Percentiles rank a stretch among this genome's conserved stretches.
Conservation (phyloP, 2,329 filamentous ascomycete species). For the Cercospora janseana region DNA sequence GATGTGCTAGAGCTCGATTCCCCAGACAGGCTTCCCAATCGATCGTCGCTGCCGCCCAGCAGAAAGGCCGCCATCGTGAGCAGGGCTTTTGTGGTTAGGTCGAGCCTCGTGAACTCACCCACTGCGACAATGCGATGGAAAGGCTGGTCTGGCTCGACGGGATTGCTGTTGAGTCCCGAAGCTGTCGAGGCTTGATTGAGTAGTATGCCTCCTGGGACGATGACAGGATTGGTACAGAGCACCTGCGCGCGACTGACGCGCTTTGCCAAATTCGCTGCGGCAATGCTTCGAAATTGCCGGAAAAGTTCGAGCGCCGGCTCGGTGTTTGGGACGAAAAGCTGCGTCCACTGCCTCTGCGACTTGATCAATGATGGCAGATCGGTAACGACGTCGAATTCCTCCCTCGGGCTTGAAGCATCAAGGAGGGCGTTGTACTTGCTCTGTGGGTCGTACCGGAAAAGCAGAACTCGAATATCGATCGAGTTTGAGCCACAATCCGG, state of each 20-base stretch:
- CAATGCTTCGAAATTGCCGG: background rate
- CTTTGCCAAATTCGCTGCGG: background rate
- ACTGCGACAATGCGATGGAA: background rate
- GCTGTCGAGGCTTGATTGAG: background rate
- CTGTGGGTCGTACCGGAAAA: background rate
- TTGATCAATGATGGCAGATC: background rate
- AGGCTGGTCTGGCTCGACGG: background rate
- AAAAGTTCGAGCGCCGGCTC: background rate
- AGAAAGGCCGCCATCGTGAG: background rate
- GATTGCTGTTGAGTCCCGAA: background rate
- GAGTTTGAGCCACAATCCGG: background rate
- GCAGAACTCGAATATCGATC: background rate
- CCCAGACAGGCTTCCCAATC: background rate
- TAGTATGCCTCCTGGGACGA: background rate
- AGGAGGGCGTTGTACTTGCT: background rate
- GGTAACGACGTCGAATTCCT: slow-evolving; percentile 1
- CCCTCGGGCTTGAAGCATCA: background rate
- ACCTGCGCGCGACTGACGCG: background rate
- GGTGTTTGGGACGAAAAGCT: background rate
- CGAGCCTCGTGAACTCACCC: background rate
- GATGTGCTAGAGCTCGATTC: background rate
- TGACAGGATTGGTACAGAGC: background rate
- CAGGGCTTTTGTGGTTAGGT: background rate
- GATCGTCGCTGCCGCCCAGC: background rate
- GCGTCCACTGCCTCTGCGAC: background rate